Evolutionary conservation across 2,329 filamentous ascomycete genomes (phyloP).

Genomic region (Monosporascus cannonballus): DNA sequence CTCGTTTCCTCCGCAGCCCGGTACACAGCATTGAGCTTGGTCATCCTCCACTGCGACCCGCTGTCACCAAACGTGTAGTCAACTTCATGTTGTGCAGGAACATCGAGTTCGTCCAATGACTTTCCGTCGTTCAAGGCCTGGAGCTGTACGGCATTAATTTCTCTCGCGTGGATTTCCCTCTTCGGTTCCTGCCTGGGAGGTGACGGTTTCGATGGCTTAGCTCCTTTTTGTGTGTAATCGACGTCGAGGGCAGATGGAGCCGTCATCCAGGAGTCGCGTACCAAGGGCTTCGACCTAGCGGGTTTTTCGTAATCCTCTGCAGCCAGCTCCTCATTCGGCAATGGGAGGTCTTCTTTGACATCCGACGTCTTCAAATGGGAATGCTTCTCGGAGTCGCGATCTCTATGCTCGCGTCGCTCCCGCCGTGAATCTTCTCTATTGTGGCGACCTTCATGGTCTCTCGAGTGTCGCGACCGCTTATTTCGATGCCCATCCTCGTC

Average conservation of each 20-base stretch:
- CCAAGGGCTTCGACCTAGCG: slow-evolving; percentile 33
- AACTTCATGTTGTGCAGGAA: slow-evolving; percentile 55
- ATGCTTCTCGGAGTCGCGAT: slow-evolving; percentile 26
- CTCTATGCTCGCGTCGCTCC: slow-evolving; percentile 17
- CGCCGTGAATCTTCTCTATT: slow-evolving; percentile 25
- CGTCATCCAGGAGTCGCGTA: slow-evolving; percentile 93
- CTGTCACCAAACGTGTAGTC: slow-evolving; percentile 83
- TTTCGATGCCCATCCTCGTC: slow-evolving; percentile 52
- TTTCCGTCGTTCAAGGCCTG: slow-evolving; percentile 55
- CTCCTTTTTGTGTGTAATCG: slow-evolving; percentile 67
- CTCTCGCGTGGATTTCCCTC: slow-evolving; percentile 69
- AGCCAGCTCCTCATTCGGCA: slow-evolving; percentile 44
- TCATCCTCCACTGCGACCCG: slow-evolving; percentile 95
- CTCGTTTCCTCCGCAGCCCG: slow-evolving; percentile 68
- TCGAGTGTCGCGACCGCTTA: slow-evolving; percentile 57
- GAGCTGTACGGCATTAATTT: slow-evolving; percentile 67
- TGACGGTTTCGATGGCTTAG: slow-evolving; percentile 47
- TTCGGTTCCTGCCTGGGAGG: slow-evolving; percentile 54
- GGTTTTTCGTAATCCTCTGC: slow-evolving; percentile 19
- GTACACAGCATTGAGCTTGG: slow-evolving; percentile 82
- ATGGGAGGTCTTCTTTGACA: slow-evolving; percentile 43
- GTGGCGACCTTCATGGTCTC: slow-evolving; percentile 42
- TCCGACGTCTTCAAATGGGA: slow-evolving; percentile 38
- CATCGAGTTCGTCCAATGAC: slow-evolving; percentile 43
- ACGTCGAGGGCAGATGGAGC: slow-evolving; percentile 75